These are phyloP conservation scores for Laguncularia racemosa DNA, from an alignment of 345 rosid species.

Conservation along the genomic window DNA sequence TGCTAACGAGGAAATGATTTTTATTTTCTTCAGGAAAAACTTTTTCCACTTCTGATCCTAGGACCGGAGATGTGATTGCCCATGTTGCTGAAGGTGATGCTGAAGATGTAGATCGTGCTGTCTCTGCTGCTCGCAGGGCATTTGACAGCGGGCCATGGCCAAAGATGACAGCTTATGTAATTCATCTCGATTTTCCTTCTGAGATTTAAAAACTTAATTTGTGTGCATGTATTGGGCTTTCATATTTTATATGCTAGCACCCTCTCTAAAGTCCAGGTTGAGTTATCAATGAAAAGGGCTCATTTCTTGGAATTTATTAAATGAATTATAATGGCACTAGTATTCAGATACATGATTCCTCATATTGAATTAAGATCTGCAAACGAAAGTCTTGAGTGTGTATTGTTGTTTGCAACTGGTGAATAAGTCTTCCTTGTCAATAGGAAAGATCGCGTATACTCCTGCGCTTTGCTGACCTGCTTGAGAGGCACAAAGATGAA, in stretches of 20 bases:
- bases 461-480: constrained; percentile 66
- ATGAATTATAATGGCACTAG: too few species aligned
- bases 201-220: background rate
- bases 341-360: too few species aligned
- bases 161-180: constrained; percentile 83
- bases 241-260: too few species aligned
- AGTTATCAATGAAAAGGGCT: too few species aligned
- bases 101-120: constrained; percentile 82
- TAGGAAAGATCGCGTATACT: constrained; percentile 81
- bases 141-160: constrained; percentile 99
- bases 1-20: too few species aligned
- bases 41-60: constrained; percentile 82
- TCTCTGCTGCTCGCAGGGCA: constrained; percentile 87
- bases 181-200: background rate
- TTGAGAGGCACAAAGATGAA: constrained; percentile 76
- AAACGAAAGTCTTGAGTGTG: too few species aligned
- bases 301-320: too few species aligned
- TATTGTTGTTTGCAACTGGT: too few species aligned
- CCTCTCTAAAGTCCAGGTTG: too few species aligned
- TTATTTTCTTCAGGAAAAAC: constrained; percentile 35
- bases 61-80: constrained; percentile 83
- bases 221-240: too few species aligned
- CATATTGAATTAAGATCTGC: too few species aligned
- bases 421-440: background rate
- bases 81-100: constrained; percentile 82